Base-by-base conservation (phyloP, 306 rosid genomes). In the Pterocarpus santalinus region DNA sequence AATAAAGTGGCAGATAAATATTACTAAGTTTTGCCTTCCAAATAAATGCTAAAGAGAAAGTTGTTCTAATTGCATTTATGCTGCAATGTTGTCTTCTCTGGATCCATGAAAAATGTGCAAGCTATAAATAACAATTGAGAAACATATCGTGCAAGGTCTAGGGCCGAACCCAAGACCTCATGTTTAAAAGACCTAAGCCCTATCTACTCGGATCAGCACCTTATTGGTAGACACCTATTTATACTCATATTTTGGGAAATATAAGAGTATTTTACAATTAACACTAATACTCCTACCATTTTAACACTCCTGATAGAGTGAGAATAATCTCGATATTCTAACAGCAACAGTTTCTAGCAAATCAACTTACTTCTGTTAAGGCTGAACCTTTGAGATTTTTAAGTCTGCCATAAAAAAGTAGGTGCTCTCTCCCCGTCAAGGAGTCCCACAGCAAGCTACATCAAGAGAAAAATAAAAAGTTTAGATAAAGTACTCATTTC, bases 361-460 rank as follows among this genome's bases (percentile, higher is more conserved):
- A 38, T 61, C 16, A 28, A 78, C 97, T 90, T 84, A 95, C 98
- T 80, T 85, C 81, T 67, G 79, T 88, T 79, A 95, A 86, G 36
- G 81, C 81, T 16, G 93, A 82, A 68, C 97, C 97, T 85, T 76
- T 89, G 32, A 94, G 93, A 87, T 88, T 94, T 83, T 94, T 94
- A 44, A 94, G 97, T 84, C 98, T 92, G 9, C 97, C 97, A 78
- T 94, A 94, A 79, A 94, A 94, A 34, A 92, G 86, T n/a, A 94
- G 88, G 85, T 94, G 98, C 81, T 94, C 98, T 82, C 97, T 90
- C 81, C 97, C 97, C 9, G 98, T 92, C 77, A 94, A 90, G 73
- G 73, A 81, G 68, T 89, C 98, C 97, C 98, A 94, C 4, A 91
- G 90, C 85, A 94, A 86, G 90, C 98, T 94, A 73, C 17, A 47